These are phyloP conservation scores for Phalaenopsis aphrodite DNA, from an alignment of 106 monocot species.

Conservation along the genomic window DNA sequence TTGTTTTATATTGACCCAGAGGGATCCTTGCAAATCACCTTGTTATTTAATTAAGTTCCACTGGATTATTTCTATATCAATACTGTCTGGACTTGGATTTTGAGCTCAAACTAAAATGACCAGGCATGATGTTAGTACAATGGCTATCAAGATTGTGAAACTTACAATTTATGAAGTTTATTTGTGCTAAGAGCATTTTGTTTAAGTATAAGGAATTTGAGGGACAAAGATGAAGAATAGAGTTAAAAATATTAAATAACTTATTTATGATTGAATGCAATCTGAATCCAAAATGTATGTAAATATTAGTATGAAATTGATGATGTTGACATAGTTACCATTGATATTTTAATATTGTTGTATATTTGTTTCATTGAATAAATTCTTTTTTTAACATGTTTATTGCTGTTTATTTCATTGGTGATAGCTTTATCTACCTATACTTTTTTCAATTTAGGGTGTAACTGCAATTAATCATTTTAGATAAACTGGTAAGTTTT, in stretches of 20 bases:
- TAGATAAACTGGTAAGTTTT: background rate
- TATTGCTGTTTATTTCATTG: background rate
- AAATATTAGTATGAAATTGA: background rate
- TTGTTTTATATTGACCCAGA: background rate
- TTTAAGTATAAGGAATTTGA: background rate
- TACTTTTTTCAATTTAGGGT: background rate
- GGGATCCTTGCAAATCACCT: background rate
- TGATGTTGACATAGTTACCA: background rate
- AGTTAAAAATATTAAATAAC: background rate
- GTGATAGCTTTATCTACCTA: background rate
- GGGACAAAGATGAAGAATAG: background rate
- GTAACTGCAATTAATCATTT: background rate
- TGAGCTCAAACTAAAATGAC: background rate
- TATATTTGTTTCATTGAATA: background rate
- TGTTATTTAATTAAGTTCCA: background rate
- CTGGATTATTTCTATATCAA: conserved; percentile 1
- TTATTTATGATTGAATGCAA: background rate
- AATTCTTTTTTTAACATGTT: background rate
- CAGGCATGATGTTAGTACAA: background rate
- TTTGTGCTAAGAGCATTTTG: background rate
- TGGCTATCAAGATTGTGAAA: background rate
- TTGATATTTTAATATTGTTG: background rate
- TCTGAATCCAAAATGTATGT: background rate
- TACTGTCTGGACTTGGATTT: background rate
- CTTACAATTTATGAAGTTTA: background rate